Conservation (phyloP, 1,284 basidiomycete species). For the Sphaerobolus stellatus region DNA sequence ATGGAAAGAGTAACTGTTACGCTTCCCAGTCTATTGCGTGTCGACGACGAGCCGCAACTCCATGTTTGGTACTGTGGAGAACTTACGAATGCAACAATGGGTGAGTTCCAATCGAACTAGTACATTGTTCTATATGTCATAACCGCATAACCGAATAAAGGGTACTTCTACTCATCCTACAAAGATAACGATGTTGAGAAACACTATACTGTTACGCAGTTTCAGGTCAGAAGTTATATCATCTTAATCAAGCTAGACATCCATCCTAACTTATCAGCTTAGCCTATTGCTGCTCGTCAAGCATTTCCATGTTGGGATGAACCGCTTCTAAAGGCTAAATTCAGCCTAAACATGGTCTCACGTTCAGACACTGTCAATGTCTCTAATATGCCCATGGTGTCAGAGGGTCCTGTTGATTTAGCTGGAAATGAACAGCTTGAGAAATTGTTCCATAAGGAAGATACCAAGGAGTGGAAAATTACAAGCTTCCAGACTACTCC, state of each 20-base stretch:
- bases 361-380: slow-evolving; percentile 36
- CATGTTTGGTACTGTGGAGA: background rate
- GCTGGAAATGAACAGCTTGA: background rate
- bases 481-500: slow-evolving; percentile 40
- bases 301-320: slow-evolving; percentile 54
- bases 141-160: background rate
- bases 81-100: background rate
- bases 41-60: background rate
- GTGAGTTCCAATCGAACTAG: background rate
- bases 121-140: background rate
- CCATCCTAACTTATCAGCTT: background rate
- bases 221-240: slow-evolving; percentile 51
- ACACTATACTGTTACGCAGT: slow-evolving; percentile 81
- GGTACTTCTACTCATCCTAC: slow-evolving; percentile 33
- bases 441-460: slow-evolving; percentile 25
- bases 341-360: slow-evolving; percentile 48
- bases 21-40: background rate
- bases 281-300: slow-evolving; percentile 48
- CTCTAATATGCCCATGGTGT: slow-evolving; percentile 46
- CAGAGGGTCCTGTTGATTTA: slow-evolving; percentile 28
- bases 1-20: background rate
- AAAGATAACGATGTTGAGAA: slow-evolving; percentile 56
- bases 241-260: too few species aligned
- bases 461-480: slow-evolving; percentile 36
- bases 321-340: slow-evolving; percentile 54